Conservation (phyloP, 176 grass and related monocot species). For the Chrysopogon serrulatus region DNA sequence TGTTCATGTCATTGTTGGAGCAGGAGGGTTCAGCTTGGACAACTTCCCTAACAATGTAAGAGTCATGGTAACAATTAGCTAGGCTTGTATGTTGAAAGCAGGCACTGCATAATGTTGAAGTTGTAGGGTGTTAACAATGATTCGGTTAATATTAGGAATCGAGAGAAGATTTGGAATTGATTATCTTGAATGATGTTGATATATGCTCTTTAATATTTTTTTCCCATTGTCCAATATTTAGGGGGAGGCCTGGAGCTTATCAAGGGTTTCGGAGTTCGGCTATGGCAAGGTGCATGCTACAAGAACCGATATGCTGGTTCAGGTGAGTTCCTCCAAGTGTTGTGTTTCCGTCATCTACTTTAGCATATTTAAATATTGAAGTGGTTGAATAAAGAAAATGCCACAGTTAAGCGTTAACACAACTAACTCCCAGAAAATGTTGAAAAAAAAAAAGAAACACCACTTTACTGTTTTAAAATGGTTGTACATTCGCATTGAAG, state of each 20-base stretch:
- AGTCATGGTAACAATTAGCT: background rate
- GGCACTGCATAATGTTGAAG: background rate
- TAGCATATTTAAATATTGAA: background rate
- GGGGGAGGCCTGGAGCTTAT: constrained; percentile 61
- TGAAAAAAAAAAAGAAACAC: background rate
- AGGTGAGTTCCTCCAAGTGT: constrained; percentile 29
- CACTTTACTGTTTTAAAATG: background rate
- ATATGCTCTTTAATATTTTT: background rate
- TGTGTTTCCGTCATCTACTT: background rate
- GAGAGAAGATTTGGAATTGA: background rate
- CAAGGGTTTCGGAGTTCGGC: constrained; percentile 66
- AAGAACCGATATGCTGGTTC: constrained; percentile 46
- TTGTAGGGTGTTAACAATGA: background rate
- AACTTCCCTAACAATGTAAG: constrained; percentile 47
- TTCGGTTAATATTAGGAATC: background rate
- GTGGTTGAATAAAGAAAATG: background rate
- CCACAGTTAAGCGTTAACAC: background rate
- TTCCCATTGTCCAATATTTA: constrained; percentile 25
- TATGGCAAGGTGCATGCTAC: constrained; percentile 59
- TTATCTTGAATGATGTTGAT: background rate
- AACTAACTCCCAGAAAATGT: background rate
- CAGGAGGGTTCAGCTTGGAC: constrained; percentile 68
- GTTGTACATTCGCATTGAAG: background rate
- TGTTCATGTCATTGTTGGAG: constrained; percentile 73
- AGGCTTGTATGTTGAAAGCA: background rate